Evolutionary conservation across 2,329 filamentous ascomycete genomes (phyloP).

Genomic region (Emergomyces africanus): DNA sequence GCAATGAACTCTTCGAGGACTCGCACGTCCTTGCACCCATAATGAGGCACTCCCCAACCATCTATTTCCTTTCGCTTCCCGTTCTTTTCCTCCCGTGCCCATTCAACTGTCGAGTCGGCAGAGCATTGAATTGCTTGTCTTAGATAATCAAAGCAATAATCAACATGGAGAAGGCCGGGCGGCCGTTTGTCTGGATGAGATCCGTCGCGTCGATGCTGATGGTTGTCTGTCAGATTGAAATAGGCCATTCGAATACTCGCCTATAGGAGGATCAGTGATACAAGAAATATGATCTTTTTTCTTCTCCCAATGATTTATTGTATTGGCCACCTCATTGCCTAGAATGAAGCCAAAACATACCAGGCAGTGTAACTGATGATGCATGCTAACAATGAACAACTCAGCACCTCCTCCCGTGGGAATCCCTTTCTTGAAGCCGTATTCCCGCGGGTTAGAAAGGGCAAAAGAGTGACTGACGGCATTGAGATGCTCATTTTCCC

Average conservation of each 20-base stretch:
- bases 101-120: conserved; percentile 11
- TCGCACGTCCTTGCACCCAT: background rate
- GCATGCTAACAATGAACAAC: background rate
- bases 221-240: background rate
- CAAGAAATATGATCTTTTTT: too few species aligned
- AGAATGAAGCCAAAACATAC: background rate
- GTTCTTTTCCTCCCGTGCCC: background rate
- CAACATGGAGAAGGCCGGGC: background rate
- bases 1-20: background rate
- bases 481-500: background rate
- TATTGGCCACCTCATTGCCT: background rate
- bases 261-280: background rate
- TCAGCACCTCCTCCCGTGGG: background rate
- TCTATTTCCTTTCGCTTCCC: background rate
- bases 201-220: background rate
- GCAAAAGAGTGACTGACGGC: background rate
- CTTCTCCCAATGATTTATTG: too few species aligned
- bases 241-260: background rate
- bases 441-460: background rate
- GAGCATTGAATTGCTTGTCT: conserved; percentile 10
- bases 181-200: background rate
- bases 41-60: background rate
- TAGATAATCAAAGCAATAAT: conserved; percentile 5
- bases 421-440: background rate
- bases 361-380: background rate